Base-by-base conservation (phyloP, 306 rosid species). In the Delonix regia region DNA sequence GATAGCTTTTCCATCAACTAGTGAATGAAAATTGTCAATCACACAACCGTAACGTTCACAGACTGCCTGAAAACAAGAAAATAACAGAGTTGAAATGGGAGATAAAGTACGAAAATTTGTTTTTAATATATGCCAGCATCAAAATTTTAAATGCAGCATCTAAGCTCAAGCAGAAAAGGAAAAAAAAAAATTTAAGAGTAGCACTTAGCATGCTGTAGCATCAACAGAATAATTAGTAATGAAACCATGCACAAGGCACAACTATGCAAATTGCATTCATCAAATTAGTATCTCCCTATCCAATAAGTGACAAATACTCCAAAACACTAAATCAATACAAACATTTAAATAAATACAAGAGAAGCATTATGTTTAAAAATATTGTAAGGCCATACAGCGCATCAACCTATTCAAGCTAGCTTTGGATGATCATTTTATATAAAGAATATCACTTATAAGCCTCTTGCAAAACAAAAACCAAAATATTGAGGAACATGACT, bases 1-100 rank as follows among this genome's bases (percentile, higher is more conserved):
- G 80, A 94, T 86, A 42, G 97, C 97, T 88, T 92, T 94, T 87
- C 99, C 99, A 84, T 92, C 97, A 38, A 89, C 90, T 81, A 94
- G 84, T 39, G 95, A 89, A 30, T 88, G 81, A 71, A 90, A 89
- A 56, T 56, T 85, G 81, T 84, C 88, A 10, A 90, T 57, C 80
- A 71, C 79, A 76, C 90, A 89, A 70, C 80, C 86, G 86, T 94
- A 94, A 25, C 73, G 87, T 73, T 82, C 84, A 82, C 97, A 90
- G 47, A 94, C 93, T 75, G 89, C 97, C 98, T 94, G 85, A 68
- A 87, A 75, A 41, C 30, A 30, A 44, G 22, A 39, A 51, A 61
- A 33, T 10, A 38, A 34, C 22, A 21, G 28, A 68, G 62, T 80
- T 24, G n/a, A 69, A 47, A 47, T 55, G 74, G 74, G 34, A 67